Evolutionary conservation across 2,329 filamentous ascomycete species (phyloP).

Genomic region (Chalaropsis ovoidea): DNA sequence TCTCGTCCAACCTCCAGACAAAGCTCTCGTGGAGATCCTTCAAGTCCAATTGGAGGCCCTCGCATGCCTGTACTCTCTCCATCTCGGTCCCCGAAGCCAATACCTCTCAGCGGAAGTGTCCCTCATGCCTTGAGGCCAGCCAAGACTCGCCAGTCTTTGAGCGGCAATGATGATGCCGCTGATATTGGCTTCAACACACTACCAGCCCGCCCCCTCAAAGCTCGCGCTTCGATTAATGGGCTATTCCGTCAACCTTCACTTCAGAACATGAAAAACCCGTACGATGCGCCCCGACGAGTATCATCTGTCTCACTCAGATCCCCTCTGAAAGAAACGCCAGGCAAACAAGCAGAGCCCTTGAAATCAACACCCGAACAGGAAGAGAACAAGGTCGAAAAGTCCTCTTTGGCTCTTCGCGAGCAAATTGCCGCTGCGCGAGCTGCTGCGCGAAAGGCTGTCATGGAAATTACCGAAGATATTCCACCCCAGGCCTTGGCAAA

Average conservation of each 20-base stretch:
- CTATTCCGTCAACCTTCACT: slow-evolving; percentile 48
- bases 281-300: slow-evolving; percentile 28
- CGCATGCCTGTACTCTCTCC: slow-evolving; percentile 33
- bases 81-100: slow-evolving; percentile 39
- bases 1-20: slow-evolving; percentile 27
- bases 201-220: slow-evolving; percentile 38
- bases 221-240: slow-evolving; percentile 44
- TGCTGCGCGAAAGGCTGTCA: slow-evolving; percentile 51
- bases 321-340: slow-evolving; percentile 12
- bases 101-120: slow-evolving; percentile 38
- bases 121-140: slow-evolving; percentile 35
- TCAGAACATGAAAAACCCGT: slow-evolving; percentile 33
- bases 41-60: slow-evolving; percentile 45
- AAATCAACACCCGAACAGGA: slow-evolving; percentile 20
- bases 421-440: slow-evolving; percentile 91
- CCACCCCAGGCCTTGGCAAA: slow-evolving; percentile 9
- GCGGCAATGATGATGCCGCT: slow-evolving; percentile 26
- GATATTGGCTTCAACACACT: slow-evolving; percentile 38
- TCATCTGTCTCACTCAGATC: slow-evolving; percentile 24
- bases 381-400: slow-evolving; percentile 42
- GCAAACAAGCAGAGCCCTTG: slow-evolving; percentile 11
- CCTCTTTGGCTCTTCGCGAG: slow-evolving; percentile 71
- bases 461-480: slow-evolving; percentile 30
- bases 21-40: slow-evolving; percentile 28
- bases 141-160: slow-evolving; percentile 29